Base-by-base conservation (phyloP, 331 rosid genomes). In the Acacia pycnantha region DNA sequence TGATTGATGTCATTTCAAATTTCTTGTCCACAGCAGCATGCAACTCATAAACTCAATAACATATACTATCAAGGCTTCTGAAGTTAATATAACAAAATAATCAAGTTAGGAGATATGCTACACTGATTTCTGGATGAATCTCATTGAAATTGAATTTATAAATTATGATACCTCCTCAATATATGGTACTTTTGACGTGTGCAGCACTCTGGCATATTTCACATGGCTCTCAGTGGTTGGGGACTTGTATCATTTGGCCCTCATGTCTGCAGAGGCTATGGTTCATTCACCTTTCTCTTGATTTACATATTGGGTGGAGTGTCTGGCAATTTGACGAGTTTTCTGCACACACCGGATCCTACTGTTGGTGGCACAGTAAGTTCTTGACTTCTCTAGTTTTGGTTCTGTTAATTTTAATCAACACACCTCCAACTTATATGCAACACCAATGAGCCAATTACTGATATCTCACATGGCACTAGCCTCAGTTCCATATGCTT, bases 331-430 rank as follows among this genome's bases (percentile, higher is more conserved):
- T 74, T 93, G 84, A 87, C 88, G 54, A 93, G 99, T 87, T 95
- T 90, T 86, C 89, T 95, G 9, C 98, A 93, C 77, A 93, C 98
- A 71, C 86, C 97, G 11, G 92, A 90, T 74, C 97, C 91, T 29
- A 93, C 94, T 12, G 97, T 95, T 61, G 97, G 98, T 37, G 98
- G 99, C 43, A 92, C 98, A 11, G 97, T 95, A 88, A 85, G 70
- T 12, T 89, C 88, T 86, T 62, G 75, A 43, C 88, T 86, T 80
- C 33, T 87, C 19, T 46, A 40, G 37, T 47, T 76, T 64, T 44
- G 71, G 33, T 29, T 11, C 16, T 15, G 27, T 26, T 37, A 59
- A 8, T 22, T 47, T 22, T 46, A 18, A 77, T 6, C 33, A 77
- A 12, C 22, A 16, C 27, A 11, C 29, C 1, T 62, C 44, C 48